phyloP scores from a whole-genome alignment of 2,329 filamentous ascomycete genomes.

The Massarina eburnea region DNA sequence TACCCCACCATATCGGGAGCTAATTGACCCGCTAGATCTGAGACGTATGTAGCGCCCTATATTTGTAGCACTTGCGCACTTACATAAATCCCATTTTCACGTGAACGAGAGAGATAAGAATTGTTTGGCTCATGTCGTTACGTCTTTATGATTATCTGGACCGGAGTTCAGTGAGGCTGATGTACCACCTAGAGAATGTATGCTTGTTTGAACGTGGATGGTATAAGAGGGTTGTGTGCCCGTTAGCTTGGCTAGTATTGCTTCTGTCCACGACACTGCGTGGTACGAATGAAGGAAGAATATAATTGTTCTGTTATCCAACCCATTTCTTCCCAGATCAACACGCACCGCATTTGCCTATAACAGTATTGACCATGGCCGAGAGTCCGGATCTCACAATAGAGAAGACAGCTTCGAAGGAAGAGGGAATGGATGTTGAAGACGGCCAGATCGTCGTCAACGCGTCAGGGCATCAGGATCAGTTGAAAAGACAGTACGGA shows the following conservation, averaged over 20 bases:
- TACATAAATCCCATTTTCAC: neutral
- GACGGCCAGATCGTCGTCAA: conserved; percentile 48
- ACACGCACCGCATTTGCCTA: no score
- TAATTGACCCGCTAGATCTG: no score
- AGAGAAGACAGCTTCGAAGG: neutral
- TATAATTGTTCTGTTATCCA: no score
- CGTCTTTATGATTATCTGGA: conserved; percentile 1
- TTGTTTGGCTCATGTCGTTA: neutral
- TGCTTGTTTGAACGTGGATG: no score
- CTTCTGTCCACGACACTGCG: neutral
- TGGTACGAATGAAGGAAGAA: no score
- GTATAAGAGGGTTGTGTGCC: neutral
- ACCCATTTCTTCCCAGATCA: no score
- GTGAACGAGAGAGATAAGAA: conserved; percentile 1
- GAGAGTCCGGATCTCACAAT: neutral
- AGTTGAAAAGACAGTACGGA: conserved; percentile 64
- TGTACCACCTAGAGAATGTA: no score
- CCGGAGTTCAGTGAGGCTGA: neutral
- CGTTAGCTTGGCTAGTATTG: neutral
- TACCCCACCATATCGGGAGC: no score
- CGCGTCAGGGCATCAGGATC: conserved; percentile 64
- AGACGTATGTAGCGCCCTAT: no score
- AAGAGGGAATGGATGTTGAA: neutral
- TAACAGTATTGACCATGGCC: neutral
- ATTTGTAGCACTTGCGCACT: no score